These are phyloP conservation scores for Aspergillus sparsus DNA, from an alignment of 495 filamentous ascomycete genomes.

Conservation along the genomic window DNA sequence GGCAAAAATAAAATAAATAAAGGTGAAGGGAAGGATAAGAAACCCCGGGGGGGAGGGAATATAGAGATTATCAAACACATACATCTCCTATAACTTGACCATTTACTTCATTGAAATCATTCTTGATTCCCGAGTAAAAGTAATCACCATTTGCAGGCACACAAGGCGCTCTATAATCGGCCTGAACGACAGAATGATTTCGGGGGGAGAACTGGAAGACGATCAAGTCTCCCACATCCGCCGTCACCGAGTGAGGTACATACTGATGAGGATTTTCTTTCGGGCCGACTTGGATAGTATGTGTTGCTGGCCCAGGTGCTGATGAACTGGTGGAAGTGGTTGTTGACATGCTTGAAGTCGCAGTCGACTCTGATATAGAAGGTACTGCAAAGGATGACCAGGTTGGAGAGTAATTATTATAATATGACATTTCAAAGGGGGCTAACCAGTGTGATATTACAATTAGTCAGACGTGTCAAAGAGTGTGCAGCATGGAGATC, in stretches of 20 bases:
- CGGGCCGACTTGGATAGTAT: constrained; percentile 53
- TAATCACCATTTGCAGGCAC: constrained; percentile 43
- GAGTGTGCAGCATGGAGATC: too few relatives aligned
- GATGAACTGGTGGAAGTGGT: constrained; percentile 21
- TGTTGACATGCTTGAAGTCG: constrained; percentile 7
- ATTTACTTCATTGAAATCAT: constrained; percentile 31
- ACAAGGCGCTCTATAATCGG: constrained; percentile 59
- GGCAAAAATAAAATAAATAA: too few relatives aligned
- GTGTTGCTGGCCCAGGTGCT: constrained; percentile 32
- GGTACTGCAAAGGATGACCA: neutral
- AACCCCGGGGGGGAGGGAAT: neutral
- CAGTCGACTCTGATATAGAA: constrained; percentile 9
- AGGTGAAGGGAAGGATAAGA: neutral
- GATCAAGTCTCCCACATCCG: constrained; percentile 54
- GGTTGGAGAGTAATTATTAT: too few relatives aligned
- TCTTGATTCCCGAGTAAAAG: constrained; percentile 46
- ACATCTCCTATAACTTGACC: constrained; percentile 37
- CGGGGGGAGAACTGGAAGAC: constrained; percentile 62
- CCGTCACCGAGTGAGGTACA: constrained; percentile 53
- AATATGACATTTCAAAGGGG: too few relatives aligned
- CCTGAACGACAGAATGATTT: constrained; percentile 63
- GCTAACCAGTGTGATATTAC: too few relatives aligned
- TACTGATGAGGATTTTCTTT: constrained; percentile 48
- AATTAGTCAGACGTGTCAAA: too few relatives aligned
- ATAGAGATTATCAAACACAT: constrained; percentile 7